Conservation (phyloP, 1,139 yeast species). For the Nakaseomyces kungkrabaensis region DNA sequence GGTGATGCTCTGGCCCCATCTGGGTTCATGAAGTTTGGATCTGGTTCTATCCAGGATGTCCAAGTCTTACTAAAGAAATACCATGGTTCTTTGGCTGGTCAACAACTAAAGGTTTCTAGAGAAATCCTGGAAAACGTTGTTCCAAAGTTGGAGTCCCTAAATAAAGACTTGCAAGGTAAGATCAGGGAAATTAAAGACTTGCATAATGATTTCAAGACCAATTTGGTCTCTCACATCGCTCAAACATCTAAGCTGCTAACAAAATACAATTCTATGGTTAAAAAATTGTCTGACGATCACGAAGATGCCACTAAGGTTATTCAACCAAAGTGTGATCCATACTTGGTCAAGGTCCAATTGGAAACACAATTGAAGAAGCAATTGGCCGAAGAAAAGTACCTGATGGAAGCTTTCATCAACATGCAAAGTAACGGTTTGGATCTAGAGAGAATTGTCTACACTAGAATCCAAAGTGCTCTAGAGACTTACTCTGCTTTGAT, state of each 20-base stretch:
- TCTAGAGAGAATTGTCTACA: slow-evolving; percentile 55
- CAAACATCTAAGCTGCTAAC: slow-evolving; percentile 35
- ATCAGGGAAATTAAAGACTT: slow-evolving; percentile 41
- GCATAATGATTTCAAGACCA: slow-evolving; percentile 26
- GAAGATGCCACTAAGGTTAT: slow-evolving; percentile 3
- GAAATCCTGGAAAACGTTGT: slow-evolving; percentile 46
- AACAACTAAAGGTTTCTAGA: slow-evolving; percentile 40
- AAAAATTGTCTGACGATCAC: slow-evolving; percentile 13
- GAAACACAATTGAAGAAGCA: slow-evolving; percentile 61
- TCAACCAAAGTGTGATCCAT: slow-evolving; percentile 45
- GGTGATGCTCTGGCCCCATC: slow-evolving; percentile 29
- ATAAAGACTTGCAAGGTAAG: slow-evolving; percentile 51
- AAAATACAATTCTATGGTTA: slow-evolving; percentile 34
- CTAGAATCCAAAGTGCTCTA: slow-evolving; percentile 52
- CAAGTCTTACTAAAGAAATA: slow-evolving; percentile 38
- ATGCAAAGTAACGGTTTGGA: slow-evolving; percentile 59
- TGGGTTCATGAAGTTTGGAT: slow-evolving; percentile 41
- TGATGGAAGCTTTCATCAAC: slow-evolving; percentile 59
- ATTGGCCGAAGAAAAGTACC: slow-evolving; percentile 53
- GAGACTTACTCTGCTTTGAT: slow-evolving; percentile 45
- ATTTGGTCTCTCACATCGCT: slow-evolving; percentile 22
- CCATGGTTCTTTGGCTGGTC: slow-evolving; percentile 36
- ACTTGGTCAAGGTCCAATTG: slow-evolving; percentile 48
- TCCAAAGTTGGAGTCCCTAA: slow-evolving; percentile 59
- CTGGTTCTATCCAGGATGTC: slow-evolving; percentile 38